phyloP scores from a whole-genome alignment of 225 moss, liverwort and hornwort species.

The Takakia lepidozioides region DNA sequence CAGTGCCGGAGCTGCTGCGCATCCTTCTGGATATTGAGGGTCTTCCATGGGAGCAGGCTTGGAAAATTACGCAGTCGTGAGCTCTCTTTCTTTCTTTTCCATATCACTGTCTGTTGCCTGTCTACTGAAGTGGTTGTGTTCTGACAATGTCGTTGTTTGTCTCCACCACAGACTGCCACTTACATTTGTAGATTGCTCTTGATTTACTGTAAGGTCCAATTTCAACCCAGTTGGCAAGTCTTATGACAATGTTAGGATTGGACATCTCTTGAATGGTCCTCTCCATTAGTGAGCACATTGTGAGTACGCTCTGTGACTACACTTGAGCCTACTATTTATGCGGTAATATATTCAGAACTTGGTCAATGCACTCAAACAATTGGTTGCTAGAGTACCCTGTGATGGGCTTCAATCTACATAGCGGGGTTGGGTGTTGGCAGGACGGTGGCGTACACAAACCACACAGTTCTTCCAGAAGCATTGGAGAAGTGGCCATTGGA shows the following conservation, averaged over 20 bases:
- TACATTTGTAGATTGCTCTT: too few relatives aligned
- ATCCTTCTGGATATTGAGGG: constrained; percentile 78
- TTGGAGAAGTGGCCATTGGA: constrained; percentile 88
- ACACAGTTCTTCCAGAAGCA: constrained; percentile 89
- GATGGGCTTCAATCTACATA: background rate
- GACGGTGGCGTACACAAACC: constrained; percentile 95
- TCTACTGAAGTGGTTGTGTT: background rate
- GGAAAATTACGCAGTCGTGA: constrained; percentile 92
- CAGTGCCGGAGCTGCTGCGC: constrained; percentile 83
- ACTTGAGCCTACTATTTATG: too few relatives aligned
- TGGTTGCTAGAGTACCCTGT: too few relatives aligned
- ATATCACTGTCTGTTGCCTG: background rate
- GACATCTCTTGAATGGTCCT: too few relatives aligned
- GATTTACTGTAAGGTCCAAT: too few relatives aligned
- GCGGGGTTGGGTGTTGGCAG: constrained; percentile 19
- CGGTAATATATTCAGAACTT: too few relatives aligned
- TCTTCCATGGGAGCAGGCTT: constrained; percentile 71
- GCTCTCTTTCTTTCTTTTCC: constrained; percentile 6
- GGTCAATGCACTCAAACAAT: too few relatives aligned
- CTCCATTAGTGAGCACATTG: too few relatives aligned
- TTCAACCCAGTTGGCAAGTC: too few relatives aligned
- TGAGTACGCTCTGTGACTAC: background rate
- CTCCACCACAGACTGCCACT: too few relatives aligned
- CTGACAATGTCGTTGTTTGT: too few relatives aligned
- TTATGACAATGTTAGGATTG: too few relatives aligned